Percentiles rank a stretch among this genome's conserved stretches.
These are phyloP conservation scores for Solanum appendiculatum DNA, from an alignment of 257 asterid genomes.

Conservation along the genomic window DNA sequence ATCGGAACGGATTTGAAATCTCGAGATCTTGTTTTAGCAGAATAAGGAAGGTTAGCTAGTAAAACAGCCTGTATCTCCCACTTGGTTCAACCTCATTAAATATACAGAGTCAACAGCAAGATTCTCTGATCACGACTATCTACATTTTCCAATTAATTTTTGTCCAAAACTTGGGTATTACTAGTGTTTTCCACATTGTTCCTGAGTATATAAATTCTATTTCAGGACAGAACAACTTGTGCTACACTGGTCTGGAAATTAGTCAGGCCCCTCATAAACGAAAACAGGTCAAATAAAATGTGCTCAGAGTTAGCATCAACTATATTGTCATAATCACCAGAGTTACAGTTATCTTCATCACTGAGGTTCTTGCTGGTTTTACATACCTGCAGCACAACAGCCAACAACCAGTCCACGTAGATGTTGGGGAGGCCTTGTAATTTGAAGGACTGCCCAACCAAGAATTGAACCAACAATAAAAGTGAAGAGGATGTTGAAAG, in stretches of 20 bases:
- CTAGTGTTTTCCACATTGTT: background rate
- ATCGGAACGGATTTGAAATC: background rate
- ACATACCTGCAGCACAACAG: slow-evolving; percentile 82
- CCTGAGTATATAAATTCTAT: background rate
- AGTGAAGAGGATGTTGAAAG: slow-evolving; percentile 64
- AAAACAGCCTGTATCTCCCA: background rate
- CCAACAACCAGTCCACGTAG: slow-evolving; percentile 77
- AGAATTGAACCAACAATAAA: slow-evolving; percentile 72
- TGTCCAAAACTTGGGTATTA: background rate
- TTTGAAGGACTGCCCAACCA: slow-evolving; percentile 62
- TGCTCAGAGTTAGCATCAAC: background rate
- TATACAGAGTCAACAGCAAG: background rate
- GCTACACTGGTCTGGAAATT: background rate
- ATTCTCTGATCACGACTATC: background rate
- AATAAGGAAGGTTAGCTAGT: background rate
- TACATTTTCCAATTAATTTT: background rate
- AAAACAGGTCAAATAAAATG: background rate
- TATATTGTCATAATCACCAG: background rate
- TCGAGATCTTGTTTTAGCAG: background rate
- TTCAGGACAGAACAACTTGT: background rate
- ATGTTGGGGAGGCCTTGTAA: slow-evolving; percentile 61
- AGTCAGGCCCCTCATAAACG: background rate
- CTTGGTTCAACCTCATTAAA: background rate
- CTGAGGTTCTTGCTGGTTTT: background rate
- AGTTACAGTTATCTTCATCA: background rate